These are phyloP conservation scores for Fusarium anguioides DNA, from an alignment of 2,329 filamentous ascomycete species.

Conservation along the genomic window DNA sequence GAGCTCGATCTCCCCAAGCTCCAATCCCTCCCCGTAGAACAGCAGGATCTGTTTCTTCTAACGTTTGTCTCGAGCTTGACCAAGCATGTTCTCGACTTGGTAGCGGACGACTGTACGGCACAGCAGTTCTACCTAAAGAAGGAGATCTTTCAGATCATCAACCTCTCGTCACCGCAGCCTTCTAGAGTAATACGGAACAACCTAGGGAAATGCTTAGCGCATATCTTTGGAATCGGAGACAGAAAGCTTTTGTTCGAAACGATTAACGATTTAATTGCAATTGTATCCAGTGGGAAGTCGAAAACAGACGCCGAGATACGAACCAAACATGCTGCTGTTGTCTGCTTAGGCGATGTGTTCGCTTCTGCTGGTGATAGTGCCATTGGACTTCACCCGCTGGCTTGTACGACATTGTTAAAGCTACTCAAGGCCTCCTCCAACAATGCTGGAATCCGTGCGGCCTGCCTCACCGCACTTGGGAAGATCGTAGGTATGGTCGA, in stretches of 20 bases:
- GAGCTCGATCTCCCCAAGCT: conserved; percentile 93
- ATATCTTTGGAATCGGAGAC: conserved; percentile 86
- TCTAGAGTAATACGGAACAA: conserved; percentile 92
- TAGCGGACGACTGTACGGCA: conserved; percentile 82
- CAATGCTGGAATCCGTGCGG: conserved; percentile 84
- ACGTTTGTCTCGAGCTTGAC: conserved; percentile 87
- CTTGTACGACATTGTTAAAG: conserved; percentile 78
- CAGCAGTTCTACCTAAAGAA: conserved; percentile 94
- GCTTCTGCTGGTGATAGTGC: conserved; percentile 94
- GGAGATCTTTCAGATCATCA: conserved; percentile 93
- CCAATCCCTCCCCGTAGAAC: conserved; percentile 87
- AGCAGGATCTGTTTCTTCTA: conserved; percentile 94
- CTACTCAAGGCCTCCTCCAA: conserved; percentile 81
- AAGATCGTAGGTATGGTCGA: conserved; percentile 82
- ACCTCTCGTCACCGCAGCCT: conserved; percentile 82
- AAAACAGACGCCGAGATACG: conserved; percentile 80
- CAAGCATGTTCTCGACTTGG: conserved; percentile 80
- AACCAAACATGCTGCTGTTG: conserved; percentile 86
- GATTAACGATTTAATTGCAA: conserved; percentile 84
- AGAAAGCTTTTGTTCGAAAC: conserved; percentile 94
- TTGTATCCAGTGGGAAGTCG: conserved; percentile 78
- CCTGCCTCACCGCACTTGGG: conserved; percentile 78
- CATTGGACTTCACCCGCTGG: conserved; percentile 81
- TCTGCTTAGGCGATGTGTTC: conserved; percentile 89
- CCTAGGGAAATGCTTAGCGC: conserved; percentile 83